Evolutionary conservation across 805 yeast species (phyloP), one percentile per base, ranked within the genome.

Genomic region (Barnettozyma sucrosica): DNA sequence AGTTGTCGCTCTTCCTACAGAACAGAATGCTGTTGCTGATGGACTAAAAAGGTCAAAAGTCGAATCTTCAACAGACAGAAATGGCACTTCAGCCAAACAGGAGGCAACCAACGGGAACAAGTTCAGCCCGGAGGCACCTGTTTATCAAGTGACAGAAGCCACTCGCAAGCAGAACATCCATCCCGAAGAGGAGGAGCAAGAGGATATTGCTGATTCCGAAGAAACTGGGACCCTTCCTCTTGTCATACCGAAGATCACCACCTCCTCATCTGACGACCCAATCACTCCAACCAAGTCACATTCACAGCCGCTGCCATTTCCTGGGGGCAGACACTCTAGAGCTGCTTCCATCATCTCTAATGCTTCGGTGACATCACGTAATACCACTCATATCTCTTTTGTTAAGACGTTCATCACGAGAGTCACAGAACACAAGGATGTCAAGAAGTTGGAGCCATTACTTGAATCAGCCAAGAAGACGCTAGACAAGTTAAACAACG

Each of bases 351-450:
- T 50, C 5, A 54, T 52, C 5, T 55, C 63, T 14, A 51, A 49
- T 13, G 44, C 51, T 11, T 52, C 62, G 1, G 44, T 54, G 14
- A 32, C 50, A 2, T 55, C 59, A 4, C 64, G 64, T 45, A 60
- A 63, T 20, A 58, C 59, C 20, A 60, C 72, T 0, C 67, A 69
- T 19, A 50, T 61, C 16, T 44, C 60, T 11, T 72, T 80, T 47
- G 73, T 85, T 55, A 77, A 74, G 53, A 73, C 74, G 46, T 79
- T 89, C 3, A 74, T 86, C 52, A 80, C 81, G 49, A 56, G 68
- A 14, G 80, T 86, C 52, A 62, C 77, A 36, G 70, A 63, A 30
- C 74, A 78, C 50, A 84, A 82, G 57, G 93, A 85, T 38, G 79
- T 81, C 14, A 73, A 74, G 51, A 75, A 77, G 51, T 65, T 70